Evolutionary conservation across 768 basidiomycete genomes (phyloP).

Genomic region (Kondoa subrosea): DNA sequence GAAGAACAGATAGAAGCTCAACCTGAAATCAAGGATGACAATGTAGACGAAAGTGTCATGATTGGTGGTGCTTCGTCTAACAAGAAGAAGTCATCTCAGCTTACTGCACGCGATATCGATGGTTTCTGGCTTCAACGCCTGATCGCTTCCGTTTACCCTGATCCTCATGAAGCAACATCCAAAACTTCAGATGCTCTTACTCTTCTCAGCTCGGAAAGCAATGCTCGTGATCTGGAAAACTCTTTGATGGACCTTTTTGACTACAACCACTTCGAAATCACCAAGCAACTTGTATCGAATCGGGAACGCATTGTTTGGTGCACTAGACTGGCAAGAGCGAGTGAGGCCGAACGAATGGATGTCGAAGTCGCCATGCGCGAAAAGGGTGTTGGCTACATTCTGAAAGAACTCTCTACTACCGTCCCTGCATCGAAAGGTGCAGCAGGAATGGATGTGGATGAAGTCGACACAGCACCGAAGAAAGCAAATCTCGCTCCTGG

Average conservation of each 20-base stretch:
- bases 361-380: constrained; percentile 97
- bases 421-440: constrained; percentile 35
- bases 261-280: constrained; percentile 63
- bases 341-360: constrained; percentile 74
- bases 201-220: constrained; percentile 70
- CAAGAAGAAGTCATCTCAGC: constrained; percentile 47
- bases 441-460: constrained; percentile 60
- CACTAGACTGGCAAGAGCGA: constrained; percentile 78
- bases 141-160: constrained; percentile 74
- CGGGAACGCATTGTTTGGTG: constrained; percentile 95
- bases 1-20: constrained; percentile 37
- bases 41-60: constrained; percentile 49
- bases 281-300: constrained; percentile 80
- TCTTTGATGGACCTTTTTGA: constrained; percentile 93
- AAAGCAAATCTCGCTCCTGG: constrained; percentile 77
- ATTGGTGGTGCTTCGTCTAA: constrained; percentile 39
- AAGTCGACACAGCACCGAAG: constrained; percentile 46
- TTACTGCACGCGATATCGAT: constrained; percentile 81
- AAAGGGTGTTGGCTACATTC: constrained; percentile 89
- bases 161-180: constrained; percentile 83
- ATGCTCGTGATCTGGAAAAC: constrained; percentile 83
- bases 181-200: constrained; percentile 70
- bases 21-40: constrained; percentile 33
- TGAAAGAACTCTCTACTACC: constrained; percentile 67
- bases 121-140: constrained; percentile 98